These are phyloP conservation scores for Saccharomycopsis crataegensis DNA, from an alignment of 1,139 yeast species.

Conservation along the genomic window DNA sequence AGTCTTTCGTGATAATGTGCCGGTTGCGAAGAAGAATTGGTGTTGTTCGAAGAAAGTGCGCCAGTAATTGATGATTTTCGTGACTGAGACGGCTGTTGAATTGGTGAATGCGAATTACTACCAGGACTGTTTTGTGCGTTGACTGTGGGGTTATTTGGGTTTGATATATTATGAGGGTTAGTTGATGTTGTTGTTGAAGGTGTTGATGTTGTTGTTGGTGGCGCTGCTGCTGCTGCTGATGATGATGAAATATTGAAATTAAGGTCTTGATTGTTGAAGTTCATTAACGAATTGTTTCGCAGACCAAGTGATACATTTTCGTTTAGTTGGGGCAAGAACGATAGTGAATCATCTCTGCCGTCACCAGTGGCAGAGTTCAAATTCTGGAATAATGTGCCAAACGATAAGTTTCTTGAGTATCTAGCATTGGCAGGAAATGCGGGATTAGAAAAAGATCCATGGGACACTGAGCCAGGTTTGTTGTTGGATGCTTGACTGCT, in stretches of 20 bases:
- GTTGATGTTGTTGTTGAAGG: background rate
- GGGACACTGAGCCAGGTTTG: no score
- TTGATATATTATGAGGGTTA: background rate
- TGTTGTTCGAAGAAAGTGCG: background rate
- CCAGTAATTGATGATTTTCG: slow-evolving; percentile 6
- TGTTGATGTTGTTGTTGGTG: slow-evolving; percentile 15
- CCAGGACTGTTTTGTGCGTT: background rate
- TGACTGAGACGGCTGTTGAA: background rate
- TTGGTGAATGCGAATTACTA: slow-evolving; percentile 1
- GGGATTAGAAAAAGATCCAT: background rate
- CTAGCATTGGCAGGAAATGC: background rate
- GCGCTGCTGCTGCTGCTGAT: slow-evolving; percentile 14
- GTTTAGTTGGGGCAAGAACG: slow-evolving; percentile 12
- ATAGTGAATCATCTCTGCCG: slow-evolving; percentile 9
- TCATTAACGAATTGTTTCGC: background rate
- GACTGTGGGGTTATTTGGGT: no score
- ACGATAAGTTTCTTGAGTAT: slow-evolving; percentile 12
- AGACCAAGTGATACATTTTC: slow-evolving; percentile 1
- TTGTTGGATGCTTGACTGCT: no score
- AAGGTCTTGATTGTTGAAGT: slow-evolving; percentile 9
- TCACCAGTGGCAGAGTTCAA: slow-evolving; percentile 1
- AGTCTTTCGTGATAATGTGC: background rate
- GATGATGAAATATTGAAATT: slow-evolving; percentile 11
- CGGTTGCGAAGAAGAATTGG: background rate
- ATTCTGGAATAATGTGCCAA: slow-evolving; percentile 9